Base-by-base conservation (phyloP, 768 basidiomycete species). In the Strobilomyces confusus region DNA sequence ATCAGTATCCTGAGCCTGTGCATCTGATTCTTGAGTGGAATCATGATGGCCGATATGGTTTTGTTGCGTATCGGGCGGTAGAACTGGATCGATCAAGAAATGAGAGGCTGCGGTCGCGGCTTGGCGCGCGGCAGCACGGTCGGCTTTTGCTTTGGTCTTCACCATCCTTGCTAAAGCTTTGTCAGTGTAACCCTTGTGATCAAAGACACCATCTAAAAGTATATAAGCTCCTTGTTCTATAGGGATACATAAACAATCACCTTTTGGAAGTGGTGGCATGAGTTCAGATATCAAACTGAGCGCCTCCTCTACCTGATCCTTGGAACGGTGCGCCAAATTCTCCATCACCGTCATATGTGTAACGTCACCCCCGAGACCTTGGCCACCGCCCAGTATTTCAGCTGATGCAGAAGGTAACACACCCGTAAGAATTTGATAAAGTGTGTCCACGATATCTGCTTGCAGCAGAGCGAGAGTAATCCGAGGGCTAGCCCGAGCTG, bases 301-400 rank as follows among this genome's bases (percentile, higher is more conserved):
- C 0, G 91, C 86, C 71, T 99, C 97, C 71, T 98, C 95, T 6
- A 98, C 83, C 68, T 98, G 95, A 55, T 99, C 97, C 72, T 98
- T 98, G 5, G 97, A 90, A 26, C 94, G 80, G 69, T 98, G 94
- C 1, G 93, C 93, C 42, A 99, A 75, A 68, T 95, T 98, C 72
- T 98, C 92, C 86, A 98, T 92, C 25, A 99, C 92, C 8, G 92
- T 88, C 92, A 98, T 94, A 66, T 98, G 95, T 17, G 92, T 93
- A 5, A 95, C 72, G 26, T 92, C 91, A 42, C 91, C 92, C 26
- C 90, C 89, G 1, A 94, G 72, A 12, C 90, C 91, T 69, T 93
- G 91, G 0, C 88, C 58, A 8, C 41, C 86, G 25, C 75, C 77
- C 54, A 86, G 84, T 25, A 76, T 72, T 44, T 71, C 79, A 29